phyloP scores from a whole-genome alignment of 805 yeast species.

The Saturnispora halmiae region DNA sequence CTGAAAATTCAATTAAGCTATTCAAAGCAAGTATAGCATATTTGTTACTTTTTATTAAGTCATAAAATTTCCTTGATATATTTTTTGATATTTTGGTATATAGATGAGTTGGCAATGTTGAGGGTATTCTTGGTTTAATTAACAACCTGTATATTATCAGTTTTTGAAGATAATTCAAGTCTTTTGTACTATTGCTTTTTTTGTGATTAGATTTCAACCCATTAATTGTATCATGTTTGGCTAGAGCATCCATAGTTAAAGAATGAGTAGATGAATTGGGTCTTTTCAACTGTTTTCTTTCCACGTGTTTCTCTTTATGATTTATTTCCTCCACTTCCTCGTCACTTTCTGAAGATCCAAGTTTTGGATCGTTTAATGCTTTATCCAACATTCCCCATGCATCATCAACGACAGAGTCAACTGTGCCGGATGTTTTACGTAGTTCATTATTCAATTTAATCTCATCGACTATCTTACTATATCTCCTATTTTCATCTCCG shows the following conservation, averaged over 20 bases:
- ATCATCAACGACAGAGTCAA: neutral
- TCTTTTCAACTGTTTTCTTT: conserved; percentile 7
- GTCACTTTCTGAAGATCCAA: neutral
- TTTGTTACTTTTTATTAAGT: conserved; percentile 14
- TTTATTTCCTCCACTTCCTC: neutral
- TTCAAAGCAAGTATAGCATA: conserved; percentile 21
- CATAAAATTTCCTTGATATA: conserved; percentile 54
- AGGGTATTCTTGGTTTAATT: conserved; percentile 45
- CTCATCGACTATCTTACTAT: conserved; percentile 8
- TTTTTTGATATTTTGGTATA: conserved; percentile 55
- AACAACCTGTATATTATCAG: conserved; percentile 44
- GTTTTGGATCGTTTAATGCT: conserved; percentile 7
- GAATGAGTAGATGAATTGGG: conserved; percentile 8
- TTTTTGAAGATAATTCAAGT: conserved; percentile 37
- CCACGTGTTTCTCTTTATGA: neutral
- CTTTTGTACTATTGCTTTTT: neutral
- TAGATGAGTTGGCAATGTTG: conserved; percentile 7
- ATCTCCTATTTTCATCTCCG: conserved; percentile 6
- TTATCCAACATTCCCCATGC: conserved; percentile 13
- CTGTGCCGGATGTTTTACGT: neutral
- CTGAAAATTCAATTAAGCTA: conserved; percentile 24
- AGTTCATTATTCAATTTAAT: conserved; percentile 6
- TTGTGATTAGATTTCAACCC: neutral
- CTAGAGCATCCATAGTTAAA: conserved; percentile 14
- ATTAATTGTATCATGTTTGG: conserved; percentile 7